Evolutionary conservation across 441 rosid genomes (phyloP).

Genomic region (Erodium moschatum): DNA sequence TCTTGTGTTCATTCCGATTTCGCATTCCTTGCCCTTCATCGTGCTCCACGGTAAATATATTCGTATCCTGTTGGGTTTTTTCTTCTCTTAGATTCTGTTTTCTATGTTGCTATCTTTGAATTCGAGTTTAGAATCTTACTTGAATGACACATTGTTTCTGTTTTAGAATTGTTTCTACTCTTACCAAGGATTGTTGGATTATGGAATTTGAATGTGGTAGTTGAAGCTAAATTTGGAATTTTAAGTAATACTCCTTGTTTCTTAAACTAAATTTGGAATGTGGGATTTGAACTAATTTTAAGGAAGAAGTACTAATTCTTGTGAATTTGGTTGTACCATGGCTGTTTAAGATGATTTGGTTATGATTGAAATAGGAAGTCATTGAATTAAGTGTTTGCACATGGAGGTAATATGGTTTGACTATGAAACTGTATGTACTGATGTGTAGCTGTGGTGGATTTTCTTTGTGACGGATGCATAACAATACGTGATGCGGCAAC

Average conservation of each 20-base stretch:
- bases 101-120: neutral
- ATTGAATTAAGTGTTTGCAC: neutral
- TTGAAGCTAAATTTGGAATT: neutral
- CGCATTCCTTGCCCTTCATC: conserved; percentile 44
- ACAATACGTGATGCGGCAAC: neutral
- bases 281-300: neutral
- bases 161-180: neutral
- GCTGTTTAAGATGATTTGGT: neutral
- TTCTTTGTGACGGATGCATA: neutral
- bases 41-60: conserved; percentile 49
- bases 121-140: neutral
- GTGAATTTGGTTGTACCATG: neutral
- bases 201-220: neutral
- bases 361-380: neutral
- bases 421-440: neutral
- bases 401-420: neutral
- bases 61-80: neutral
- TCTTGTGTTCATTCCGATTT: conserved; percentile 22
- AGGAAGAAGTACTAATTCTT: neutral
- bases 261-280: too few species aligned
- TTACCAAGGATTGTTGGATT: neutral
- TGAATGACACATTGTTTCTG: neutral
- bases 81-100: neutral
- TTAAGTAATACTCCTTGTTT: neutral
- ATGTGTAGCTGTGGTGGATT: neutral